Conservation (phyloP, 257 asterid species). For the Capsicum baccatum region DNA sequence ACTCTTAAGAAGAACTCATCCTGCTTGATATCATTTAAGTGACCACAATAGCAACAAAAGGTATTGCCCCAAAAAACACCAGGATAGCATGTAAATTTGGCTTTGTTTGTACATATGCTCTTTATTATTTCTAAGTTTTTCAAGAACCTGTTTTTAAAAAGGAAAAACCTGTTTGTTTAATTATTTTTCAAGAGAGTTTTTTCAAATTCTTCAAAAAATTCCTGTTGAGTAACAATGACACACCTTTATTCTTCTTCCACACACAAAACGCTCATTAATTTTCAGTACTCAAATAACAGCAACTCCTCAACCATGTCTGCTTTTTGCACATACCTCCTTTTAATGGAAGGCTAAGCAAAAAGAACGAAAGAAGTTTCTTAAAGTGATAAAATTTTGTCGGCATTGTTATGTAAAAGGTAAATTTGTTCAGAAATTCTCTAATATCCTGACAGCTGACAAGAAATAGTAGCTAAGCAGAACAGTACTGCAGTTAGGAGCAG, state of each 20-base stretch:
- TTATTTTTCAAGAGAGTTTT: neutral
- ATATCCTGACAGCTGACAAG: neutral
- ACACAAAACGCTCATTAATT: neutral
- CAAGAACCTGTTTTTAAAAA: neutral
- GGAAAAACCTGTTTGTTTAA: neutral
- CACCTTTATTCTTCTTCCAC: constrained; percentile 13
- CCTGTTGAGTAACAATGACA: neutral
- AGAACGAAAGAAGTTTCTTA: neutral
- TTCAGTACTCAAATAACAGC: constrained; percentile 2
- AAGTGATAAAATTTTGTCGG: neutral
- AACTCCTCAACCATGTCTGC: constrained; percentile 17
- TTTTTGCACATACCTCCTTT: neutral
- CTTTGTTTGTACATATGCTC: neutral
- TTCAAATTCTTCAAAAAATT: neutral
- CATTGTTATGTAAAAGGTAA: neutral
- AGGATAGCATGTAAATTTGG: neutral
- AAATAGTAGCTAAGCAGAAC: neutral
- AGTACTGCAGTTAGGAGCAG: constrained; percentile 10
- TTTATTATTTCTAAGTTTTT: neutral
- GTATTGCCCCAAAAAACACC: constrained; percentile 17
- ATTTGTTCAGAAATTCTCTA: neutral
- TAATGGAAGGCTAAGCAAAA: constrained; percentile 24
- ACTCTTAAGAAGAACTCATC: neutral
- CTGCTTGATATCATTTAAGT: constrained; percentile 5
- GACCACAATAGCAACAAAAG: constrained; percentile 22